Evolutionary conservation across 169 alveolate species (phyloP).

Genomic region (Cryptosporidium viatorum): DNA sequence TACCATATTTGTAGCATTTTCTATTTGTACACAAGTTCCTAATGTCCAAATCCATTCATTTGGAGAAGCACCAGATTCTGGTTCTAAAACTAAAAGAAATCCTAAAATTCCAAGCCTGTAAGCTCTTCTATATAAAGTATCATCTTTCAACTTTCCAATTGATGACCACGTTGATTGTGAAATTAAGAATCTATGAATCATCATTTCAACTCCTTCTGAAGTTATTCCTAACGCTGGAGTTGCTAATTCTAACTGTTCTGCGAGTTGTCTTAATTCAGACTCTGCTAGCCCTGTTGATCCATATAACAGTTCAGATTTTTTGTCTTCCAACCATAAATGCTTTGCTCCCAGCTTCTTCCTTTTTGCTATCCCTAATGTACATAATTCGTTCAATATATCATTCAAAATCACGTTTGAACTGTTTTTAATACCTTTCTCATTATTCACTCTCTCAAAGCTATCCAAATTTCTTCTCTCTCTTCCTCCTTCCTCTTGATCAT

Average conservation of each 20-base stretch:
- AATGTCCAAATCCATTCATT: conserved; percentile 75
- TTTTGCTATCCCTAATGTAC: conserved; percentile 26
- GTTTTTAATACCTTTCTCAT: neutral
- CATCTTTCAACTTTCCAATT: conserved; percentile 58
- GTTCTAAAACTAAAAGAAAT: conserved; percentile 57
- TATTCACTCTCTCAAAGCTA: neutral
- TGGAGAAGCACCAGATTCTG: conserved; percentile 64
- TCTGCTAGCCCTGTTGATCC: conserved; percentile 70
- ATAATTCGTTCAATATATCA: conserved; percentile 40
- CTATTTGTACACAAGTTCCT: conserved; percentile 71
- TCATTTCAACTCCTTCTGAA: conserved; percentile 63
- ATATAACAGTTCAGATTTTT: conserved; percentile 37
- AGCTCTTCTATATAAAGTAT: conserved; percentile 53
- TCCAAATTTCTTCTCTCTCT: neutral
- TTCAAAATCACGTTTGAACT: conserved; percentile 34
- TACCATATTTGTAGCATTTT: conserved; percentile 44
- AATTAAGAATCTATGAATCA: conserved; percentile 48
- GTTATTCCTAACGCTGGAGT: conserved; percentile 34
- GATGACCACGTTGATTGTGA: conserved; percentile 68
- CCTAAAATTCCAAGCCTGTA: conserved; percentile 58
- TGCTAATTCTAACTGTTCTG: conserved; percentile 56
- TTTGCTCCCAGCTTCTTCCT: neutral
- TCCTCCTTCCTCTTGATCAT: neutral
- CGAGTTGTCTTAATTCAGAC: conserved; percentile 47
- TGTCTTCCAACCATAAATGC: conserved; percentile 62